phyloP scores from a whole-genome alignment of 2,329 filamentous ascomycete species.

The Exutisphaerella laricina region DNA sequence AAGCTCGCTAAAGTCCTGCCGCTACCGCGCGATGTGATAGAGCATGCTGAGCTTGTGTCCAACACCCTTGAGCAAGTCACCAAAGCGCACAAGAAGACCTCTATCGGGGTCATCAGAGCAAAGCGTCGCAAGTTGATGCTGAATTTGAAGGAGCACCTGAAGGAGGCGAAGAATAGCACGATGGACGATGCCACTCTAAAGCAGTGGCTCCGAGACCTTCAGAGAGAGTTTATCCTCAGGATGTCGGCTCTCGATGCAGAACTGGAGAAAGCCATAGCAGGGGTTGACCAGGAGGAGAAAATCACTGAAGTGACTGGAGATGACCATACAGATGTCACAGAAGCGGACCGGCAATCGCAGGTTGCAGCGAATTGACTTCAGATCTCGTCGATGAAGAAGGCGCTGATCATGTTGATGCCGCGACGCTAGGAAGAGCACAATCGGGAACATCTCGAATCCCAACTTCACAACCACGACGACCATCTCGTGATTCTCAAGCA shows the following conservation, averaged over 20 bases:
- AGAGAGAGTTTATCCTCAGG: constrained; percentile 65
- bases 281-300: constrained; percentile 5
- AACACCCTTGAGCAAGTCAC: constrained; percentile 54
- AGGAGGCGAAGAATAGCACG: constrained; percentile 59
- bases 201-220: constrained; percentile 60
- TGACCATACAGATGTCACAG: not conserved
- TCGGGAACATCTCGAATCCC: constrained; percentile 1
- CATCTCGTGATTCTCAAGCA: not conserved
- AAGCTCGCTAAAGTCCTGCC: constrained; percentile 69
- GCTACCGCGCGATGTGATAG: constrained; percentile 62
- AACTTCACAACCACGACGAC: not conserved
- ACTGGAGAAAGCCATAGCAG: constrained; percentile 10
- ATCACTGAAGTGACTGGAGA: not conserved
- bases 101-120: constrained; percentile 53
- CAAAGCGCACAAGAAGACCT: constrained; percentile 54
- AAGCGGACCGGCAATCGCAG: not conserved
- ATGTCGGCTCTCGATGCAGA: constrained; percentile 64
- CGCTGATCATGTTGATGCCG: not conserved
- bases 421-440: not conserved
- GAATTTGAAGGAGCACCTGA: constrained; percentile 64
- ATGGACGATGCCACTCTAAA: constrained; percentile 61
- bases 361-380: not conserved
- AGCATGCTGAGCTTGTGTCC: constrained; percentile 62
- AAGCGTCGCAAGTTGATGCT: constrained; percentile 68
- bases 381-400: not conserved